Conservation (phyloP, 2,329 filamentous ascomycete species). For the Beauveria medogensis region DNA sequence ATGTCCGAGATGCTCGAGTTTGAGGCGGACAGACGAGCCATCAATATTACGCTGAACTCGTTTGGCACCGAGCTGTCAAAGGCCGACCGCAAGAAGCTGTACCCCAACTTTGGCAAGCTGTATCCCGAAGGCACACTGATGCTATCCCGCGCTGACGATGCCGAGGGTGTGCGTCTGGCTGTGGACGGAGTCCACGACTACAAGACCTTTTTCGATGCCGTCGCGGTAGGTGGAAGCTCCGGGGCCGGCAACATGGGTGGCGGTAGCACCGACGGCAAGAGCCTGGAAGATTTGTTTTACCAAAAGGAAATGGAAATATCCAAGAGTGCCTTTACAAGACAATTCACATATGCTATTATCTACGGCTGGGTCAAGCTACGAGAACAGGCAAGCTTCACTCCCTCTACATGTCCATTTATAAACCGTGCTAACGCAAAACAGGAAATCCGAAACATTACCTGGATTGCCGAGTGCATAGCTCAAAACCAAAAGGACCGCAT, state of each 20-base stretch:
- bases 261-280: conserved; percentile 72
- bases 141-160: conserved; percentile 89
- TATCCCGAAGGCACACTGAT: conserved; percentile 93
- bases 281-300: conserved; percentile 95
- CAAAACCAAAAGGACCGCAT: conserved; percentile 99
- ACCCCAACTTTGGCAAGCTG: conserved; percentile 82
- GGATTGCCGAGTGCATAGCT: conserved; percentile 99
- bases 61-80: conserved; percentile 96
- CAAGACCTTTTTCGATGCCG: conserved; percentile 91
- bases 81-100: conserved; percentile 89
- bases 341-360: conserved; percentile 91
- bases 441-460: conserved; percentile 99
- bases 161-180: conserved; percentile 86
- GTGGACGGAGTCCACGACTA: conserved; percentile 92
- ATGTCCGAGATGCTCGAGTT: conserved; percentile 97
- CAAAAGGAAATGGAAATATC: conserved; percentile 99
- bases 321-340: conserved; percentile 88
- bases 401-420: neutral
- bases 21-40: conserved; percentile 90
- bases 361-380: conserved; percentile 97
- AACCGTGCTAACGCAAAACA: conserved; percentile 32
- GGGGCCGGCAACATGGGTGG: conserved; percentile 80
- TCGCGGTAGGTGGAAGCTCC: conserved; percentile 63
- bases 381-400: conserved; percentile 69
- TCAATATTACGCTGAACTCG: conserved; percentile 98